Conservation (phyloP, 1,284 basidiomycete genomes). For the Trichosporon sp. region DNA sequence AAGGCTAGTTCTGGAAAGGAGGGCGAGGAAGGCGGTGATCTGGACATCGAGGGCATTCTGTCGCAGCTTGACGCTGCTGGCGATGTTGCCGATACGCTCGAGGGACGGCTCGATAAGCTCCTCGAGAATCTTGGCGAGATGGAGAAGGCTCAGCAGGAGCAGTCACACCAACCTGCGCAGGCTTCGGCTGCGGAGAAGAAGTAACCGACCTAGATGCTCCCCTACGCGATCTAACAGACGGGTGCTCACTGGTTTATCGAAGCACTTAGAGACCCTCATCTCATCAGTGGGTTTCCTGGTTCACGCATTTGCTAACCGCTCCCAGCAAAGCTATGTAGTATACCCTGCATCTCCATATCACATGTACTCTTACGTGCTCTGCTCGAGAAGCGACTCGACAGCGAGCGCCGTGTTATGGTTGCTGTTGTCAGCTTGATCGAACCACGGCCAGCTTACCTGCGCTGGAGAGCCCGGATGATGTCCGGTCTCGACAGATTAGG, state of each 20-base stretch:
- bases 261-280: background rate
- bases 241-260: background rate
- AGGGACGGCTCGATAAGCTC: conserved; percentile 42
- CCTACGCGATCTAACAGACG: conserved; percentile 26
- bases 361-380: conserved; percentile 23
- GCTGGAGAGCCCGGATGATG: conserved; percentile 70
- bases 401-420: conserved; percentile 72
- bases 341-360: conserved; percentile 12
- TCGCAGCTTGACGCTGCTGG: conserved; percentile 44
- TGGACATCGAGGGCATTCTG: conserved; percentile 36
- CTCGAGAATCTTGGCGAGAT: conserved; percentile 35
- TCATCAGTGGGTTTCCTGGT: background rate
- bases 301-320: background rate
- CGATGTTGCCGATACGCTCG: conserved; percentile 44
- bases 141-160: conserved; percentile 10
- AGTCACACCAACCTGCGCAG: conserved; percentile 19
- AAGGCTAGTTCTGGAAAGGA: conserved; percentile 13
- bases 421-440: conserved; percentile 19
- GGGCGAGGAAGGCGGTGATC: conserved; percentile 22
- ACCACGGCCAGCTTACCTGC: conserved; percentile 57
- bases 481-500: conserved; percentile 67
- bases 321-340: background rate
- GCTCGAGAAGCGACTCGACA: conserved; percentile 62
- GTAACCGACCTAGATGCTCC: conserved; percentile 8
- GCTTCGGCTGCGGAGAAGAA: conserved; percentile 46